Percentiles rank a stretch among this genome's conserved stretches.
Evolutionary conservation across 2,329 filamentous ascomycete genomes (phyloP).

Genomic region (Phyllosticta citribraziliensis): DNA sequence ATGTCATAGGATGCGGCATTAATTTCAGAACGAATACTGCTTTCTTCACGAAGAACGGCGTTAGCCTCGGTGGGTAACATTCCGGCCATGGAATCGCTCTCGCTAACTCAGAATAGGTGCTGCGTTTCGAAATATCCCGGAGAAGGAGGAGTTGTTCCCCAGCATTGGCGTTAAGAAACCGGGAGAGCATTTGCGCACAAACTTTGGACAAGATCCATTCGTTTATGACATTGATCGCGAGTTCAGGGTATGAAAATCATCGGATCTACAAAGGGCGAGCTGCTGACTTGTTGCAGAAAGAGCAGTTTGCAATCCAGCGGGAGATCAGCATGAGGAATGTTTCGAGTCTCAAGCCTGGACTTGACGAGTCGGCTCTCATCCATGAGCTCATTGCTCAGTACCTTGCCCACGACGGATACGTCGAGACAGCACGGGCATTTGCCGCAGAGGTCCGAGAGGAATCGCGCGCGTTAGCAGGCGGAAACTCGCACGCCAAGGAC

Average conservation of each 20-base stretch:
- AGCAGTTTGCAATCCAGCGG: conserved; percentile 48
- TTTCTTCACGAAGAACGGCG: conserved; percentile 58
- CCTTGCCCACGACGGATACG: conserved; percentile 87
- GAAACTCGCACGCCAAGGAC: conserved; percentile 39
- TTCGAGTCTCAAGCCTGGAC: conserved; percentile 50
- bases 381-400: conserved; percentile 82
- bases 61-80: conserved; percentile 40
- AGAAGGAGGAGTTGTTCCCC: conserved; percentile 54
- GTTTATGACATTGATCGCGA: conserved; percentile 84
- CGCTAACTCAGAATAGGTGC: conserved; percentile 41
- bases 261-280: neutral
- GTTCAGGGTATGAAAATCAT: conserved; percentile 52
- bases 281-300: conserved; percentile 37
- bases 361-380: conserved; percentile 67
- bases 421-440: conserved; percentile 86
- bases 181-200: conserved; percentile 48
- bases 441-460: conserved; percentile 69
- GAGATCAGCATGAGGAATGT: conserved; percentile 53
- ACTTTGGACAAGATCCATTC: conserved; percentile 65
- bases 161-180: conserved; percentile 58
- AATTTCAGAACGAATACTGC: conserved; percentile 52
- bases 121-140: conserved; percentile 55
- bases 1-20: conserved; percentile 55
- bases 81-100: neutral
- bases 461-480: conserved; percentile 56